Conservation (phyloP, 139 green algal genomes). For the Coccomyxa sp. region DNA sequence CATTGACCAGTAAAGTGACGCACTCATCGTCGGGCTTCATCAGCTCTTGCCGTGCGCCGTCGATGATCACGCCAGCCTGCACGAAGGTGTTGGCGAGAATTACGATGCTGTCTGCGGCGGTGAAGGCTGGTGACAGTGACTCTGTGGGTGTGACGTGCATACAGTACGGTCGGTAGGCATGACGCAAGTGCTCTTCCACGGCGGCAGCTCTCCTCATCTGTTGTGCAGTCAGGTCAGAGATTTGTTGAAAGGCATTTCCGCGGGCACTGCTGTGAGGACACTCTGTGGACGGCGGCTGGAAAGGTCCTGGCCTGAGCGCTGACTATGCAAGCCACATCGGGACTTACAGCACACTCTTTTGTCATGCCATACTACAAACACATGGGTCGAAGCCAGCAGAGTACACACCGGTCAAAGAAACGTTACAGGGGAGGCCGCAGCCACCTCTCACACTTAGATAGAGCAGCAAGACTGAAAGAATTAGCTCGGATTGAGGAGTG, state of each 20-base stretch:
- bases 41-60: background rate
- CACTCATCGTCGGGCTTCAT: background rate
- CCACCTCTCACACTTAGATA: no score
- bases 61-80: background rate
- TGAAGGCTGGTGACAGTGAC: background rate
- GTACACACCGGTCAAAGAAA: no score
- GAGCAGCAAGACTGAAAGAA: no score
- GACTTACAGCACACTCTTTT: no score
- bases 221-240: background rate
- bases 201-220: background rate
- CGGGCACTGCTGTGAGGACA: background rate
- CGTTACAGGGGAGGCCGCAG: no score
- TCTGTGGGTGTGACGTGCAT: background rate
- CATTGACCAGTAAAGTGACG: background rate
- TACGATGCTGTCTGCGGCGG: background rate
- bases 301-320: no score
- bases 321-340: no score
- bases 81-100: background rate
- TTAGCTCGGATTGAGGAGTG: no score
- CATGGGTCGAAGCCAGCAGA: no score
- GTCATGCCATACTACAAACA: no score
- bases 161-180: background rate
- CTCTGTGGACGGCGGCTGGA: no score
- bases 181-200: background rate
- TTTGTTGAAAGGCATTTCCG: background rate